Evolutionary conservation across 2,329 filamentous ascomycete species (phyloP).

Genomic region (Microcyclospora tardicrescens): DNA sequence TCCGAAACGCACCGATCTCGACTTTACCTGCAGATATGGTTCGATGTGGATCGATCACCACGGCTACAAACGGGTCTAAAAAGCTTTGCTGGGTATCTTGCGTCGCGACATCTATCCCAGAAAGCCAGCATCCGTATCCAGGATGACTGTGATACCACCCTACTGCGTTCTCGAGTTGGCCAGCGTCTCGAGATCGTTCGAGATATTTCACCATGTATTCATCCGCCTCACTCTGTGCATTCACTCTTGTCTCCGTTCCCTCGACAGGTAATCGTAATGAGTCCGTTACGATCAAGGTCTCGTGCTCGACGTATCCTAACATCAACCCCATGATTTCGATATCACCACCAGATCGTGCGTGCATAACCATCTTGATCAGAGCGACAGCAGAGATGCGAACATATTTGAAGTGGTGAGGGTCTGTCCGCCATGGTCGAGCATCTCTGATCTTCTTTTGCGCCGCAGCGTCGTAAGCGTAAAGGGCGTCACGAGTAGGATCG

Average conservation of each 20-base stretch:
- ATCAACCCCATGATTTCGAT: constrained; percentile 97
- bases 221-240: constrained; percentile 89
- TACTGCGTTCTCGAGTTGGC: constrained; percentile 79
- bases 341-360: constrained; percentile 83
- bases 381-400: constrained; percentile 90
- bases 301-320: constrained; percentile 81
- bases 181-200: constrained; percentile 57
- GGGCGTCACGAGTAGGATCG: constrained; percentile 75
- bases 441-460: constrained; percentile 54
- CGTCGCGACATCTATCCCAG: constrained; percentile 86
- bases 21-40: constrained; percentile 92
- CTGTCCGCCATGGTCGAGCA: constrained; percentile 59
- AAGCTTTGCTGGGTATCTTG: constrained; percentile 75
- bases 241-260: constrained; percentile 95
- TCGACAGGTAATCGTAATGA: constrained; percentile 89
- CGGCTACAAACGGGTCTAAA: constrained; percentile 82
- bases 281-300: constrained; percentile 85
- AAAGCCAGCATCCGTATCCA: constrained; percentile 96
- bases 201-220: constrained; percentile 92
- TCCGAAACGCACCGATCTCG: constrained; percentile 93
- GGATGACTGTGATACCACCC: constrained; percentile 98
- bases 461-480: constrained; percentile 67
- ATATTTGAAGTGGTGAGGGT: constrained; percentile 81
- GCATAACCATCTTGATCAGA: constrained; percentile 98
- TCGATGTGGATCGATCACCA: constrained; percentile 91